A percentile compares a stretch with the other conserved stretches of the same genome.
Evolutionary conservation across 176 grass and related monocot species (phyloP).

Genomic region (Oryza punctata): DNA sequence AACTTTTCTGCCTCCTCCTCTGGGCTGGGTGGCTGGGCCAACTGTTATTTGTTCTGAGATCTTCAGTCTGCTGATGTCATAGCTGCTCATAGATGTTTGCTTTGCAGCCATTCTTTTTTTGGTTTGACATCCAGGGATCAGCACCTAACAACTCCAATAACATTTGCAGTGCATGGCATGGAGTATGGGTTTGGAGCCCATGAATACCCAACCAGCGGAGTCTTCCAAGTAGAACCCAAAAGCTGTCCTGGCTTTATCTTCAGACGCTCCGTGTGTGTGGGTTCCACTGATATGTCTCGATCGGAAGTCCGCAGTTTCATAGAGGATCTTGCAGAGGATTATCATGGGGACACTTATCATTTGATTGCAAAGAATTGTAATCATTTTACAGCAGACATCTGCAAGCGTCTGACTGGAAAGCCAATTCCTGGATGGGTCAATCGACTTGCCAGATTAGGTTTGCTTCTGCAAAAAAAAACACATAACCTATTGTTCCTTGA

Average conservation of each 20-base stretch:
- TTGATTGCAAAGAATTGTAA: slow-evolving; percentile 89
- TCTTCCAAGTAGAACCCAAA: slow-evolving; percentile 89
- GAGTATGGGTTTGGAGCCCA: slow-evolving; percentile 94
- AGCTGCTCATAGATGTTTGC: neutral
- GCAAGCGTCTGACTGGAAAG: slow-evolving; percentile 59
- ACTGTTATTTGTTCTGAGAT: neutral
- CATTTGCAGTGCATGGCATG: slow-evolving; percentile 77
- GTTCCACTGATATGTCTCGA: slow-evolving; percentile 68
- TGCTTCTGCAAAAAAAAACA: neutral
- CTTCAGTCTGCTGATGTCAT: neutral
- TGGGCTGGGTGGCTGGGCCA: neutral
- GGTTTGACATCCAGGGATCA: neutral
- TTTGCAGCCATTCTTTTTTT: neutral
- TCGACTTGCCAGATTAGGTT: slow-evolving; percentile 88
- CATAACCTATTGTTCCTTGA: neutral
- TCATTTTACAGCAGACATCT: slow-evolving; percentile 82
- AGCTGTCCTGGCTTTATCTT: slow-evolving; percentile 84
- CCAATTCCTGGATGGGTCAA: slow-evolving; percentile 86
- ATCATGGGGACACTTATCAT: slow-evolving; percentile 86
- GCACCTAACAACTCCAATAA: neutral
- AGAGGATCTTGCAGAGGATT: slow-evolving; percentile 74
- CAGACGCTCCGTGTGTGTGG: slow-evolving; percentile 74
- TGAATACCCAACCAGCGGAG: slow-evolving; percentile 75
- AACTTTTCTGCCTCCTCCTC: too few relatives aligned
- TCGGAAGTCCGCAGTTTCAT: slow-evolving; percentile 60